Evolutionary conservation across 495 filamentous ascomycete species (phyloP).

Genomic region (Penicillium canariense): DNA sequence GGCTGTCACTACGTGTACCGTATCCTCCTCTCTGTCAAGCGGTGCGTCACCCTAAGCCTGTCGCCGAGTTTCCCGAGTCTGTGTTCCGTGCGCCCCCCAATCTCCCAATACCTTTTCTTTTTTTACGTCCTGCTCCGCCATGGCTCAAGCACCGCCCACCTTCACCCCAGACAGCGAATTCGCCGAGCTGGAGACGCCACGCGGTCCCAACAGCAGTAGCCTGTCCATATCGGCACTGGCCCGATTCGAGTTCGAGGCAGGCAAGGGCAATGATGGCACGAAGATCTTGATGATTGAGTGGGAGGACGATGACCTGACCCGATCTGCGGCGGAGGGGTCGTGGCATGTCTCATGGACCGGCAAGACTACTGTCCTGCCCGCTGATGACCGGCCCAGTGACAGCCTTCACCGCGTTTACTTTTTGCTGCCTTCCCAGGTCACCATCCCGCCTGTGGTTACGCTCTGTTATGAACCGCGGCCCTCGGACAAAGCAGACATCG

Average conservation of each 20-base stretch:
- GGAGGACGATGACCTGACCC: conserved; percentile 56
- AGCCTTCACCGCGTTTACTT: conserved; percentile 68
- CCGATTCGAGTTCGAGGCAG: conserved; percentile 82
- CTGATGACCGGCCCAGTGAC: conserved; percentile 56
- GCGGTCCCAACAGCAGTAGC: conserved; percentile 13
- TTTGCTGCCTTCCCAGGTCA: conserved; percentile 62
- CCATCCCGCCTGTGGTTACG: conserved; percentile 66
- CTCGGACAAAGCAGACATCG: conserved; percentile 4
- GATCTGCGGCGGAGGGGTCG: conserved; percentile 32
- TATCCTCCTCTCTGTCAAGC: background rate
- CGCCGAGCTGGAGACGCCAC: conserved; percentile 33
- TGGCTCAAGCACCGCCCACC: conserved; percentile 24
- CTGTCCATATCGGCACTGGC: conserved; percentile 57
- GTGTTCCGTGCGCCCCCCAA: conserved; percentile 11
- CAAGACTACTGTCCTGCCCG: conserved; percentile 63
- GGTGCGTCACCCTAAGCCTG: conserved; percentile 5
- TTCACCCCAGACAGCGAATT: conserved; percentile 42
- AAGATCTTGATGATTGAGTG: conserved; percentile 86
- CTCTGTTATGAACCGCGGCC: conserved; percentile 50
- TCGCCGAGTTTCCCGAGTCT: background rate
- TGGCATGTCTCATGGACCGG: conserved; percentile 80
- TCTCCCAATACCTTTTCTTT: background rate
- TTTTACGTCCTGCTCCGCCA: conserved; percentile 1
- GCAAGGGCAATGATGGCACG: conserved; percentile 73
- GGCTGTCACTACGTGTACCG: too few relatives aligned